Base-by-base conservation (phyloP, 768 basidiomycete genomes). In the Russula sp. region DNA sequence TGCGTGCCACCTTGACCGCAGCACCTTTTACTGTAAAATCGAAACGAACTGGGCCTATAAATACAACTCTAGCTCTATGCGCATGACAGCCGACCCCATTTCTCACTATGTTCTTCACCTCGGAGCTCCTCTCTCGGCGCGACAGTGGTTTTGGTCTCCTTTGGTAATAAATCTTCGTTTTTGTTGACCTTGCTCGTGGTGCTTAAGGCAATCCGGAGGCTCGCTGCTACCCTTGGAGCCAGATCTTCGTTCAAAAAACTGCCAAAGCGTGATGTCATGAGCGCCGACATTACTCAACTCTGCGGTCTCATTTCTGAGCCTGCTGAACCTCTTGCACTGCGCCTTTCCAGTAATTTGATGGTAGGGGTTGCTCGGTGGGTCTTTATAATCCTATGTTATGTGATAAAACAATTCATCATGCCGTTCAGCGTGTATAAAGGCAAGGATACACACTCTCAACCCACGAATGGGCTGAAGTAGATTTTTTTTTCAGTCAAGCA, bases 61-160 rank as follows among this genome's bases (percentile, higher is more conserved):
- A 1, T 5, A 13, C 38, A 38, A 16, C 7, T 11, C 49, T 36
- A 22, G 13, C 13, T 11, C 47, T 29, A 18, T 35, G 45, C 22
- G 14, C 51, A 35, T 61, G 54, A 56, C 14, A 20, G 18, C 11
- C 16, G 29, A 49, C 43, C 14, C 35, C 16, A 14, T 29, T 36
- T 52, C 22, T 18, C 32, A 22, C 3, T 43, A 93, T 96, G 93
- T 96, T 96, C 77, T 96, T 92, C 73, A 83, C 90, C 46, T 78
- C 87, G 7, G 92, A 94, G 54, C 74, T 95, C 5, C 77, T 96
- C 29, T 83, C 87, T 20, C 85, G 82, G 67, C 79, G 92, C 61
- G 91, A 95, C 67, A 91, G 87, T 66, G 90, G 93, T 14, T 93
- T 90, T 69, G 93, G 93, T 60, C 81, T 93, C n/a, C 77, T 93